Evolutionary conservation across 176 grass and related monocot species (phyloP).

Genomic region (Raddia guianensis): DNA sequence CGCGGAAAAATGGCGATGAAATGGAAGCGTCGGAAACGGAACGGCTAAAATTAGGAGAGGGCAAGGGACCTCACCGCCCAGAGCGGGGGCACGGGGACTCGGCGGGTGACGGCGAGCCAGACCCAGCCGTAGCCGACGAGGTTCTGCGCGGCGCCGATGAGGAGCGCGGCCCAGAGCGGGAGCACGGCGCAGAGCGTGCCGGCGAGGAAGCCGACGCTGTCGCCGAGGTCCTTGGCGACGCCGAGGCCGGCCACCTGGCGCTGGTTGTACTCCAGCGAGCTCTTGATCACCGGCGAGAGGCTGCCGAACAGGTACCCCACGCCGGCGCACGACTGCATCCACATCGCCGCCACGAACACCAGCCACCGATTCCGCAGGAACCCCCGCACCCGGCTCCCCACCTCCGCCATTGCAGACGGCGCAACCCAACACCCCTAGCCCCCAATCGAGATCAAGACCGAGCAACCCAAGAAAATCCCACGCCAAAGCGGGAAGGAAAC

Average conservation of each 20-base stretch:
- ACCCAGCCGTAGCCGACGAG: conserved; percentile 83
- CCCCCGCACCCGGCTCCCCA: conserved; percentile 34
- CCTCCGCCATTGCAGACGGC: conserved; percentile 40
- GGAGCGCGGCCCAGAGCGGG: conserved; percentile 84
- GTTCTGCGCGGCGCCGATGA: conserved; percentile 82
- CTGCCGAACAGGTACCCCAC: conserved; percentile 90
- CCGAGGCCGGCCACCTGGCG: conserved; percentile 80
- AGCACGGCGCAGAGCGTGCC: conserved; percentile 71
- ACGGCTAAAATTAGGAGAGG: not conserved
- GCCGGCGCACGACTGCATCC: conserved; percentile 87
- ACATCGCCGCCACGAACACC: conserved; percentile 97
- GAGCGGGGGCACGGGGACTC: conserved; percentile 62
- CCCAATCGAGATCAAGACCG: not conserved
- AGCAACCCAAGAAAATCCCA: not conserved
- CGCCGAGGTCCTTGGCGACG: conserved; percentile 93
- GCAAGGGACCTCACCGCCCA: conserved; percentile 70
- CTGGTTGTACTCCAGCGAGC: conserved; percentile 81
- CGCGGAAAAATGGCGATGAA: not conserved
- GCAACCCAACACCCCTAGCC: no score
- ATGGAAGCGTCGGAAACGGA: conserved; percentile 11
- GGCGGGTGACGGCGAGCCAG: conserved; percentile 68
- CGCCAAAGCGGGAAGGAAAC: not conserved
- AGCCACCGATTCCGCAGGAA: conserved; percentile 82
- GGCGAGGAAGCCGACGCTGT: conserved; percentile 86
- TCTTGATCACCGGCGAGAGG: conserved; percentile 89